Base-by-base conservation (phyloP, 2,329 filamentous ascomycete genomes). In the Colletotrichum tanaceti region DNA sequence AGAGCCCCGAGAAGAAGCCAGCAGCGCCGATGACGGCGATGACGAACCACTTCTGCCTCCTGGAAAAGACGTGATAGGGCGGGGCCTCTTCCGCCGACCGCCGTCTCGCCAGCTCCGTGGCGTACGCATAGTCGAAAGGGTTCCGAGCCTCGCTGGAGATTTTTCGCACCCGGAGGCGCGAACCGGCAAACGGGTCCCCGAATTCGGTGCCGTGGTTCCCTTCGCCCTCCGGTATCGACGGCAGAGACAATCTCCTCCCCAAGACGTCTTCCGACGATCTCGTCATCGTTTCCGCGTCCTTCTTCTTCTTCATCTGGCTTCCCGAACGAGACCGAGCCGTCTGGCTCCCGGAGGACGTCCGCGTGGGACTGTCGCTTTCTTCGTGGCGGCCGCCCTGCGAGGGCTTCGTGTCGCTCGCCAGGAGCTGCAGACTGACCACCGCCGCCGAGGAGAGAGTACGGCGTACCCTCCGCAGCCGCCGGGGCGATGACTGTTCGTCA, bases 1-100 rank as follows among this genome's bases (percentile, higher is more conserved):
- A 84, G 14, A 85, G 71, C 1, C 85, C 85, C 3, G 85, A 86
- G 75, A 88, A 86, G 38, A 87, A 76, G 1, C 82, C 83, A 1
- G 84, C 85, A 1, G 84, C 73, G 2, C 84, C 81, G 28, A 86
- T 81, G 58, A 84, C 83, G 73, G 81, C 78, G 28, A 86, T 80
- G 41, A 86, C 80, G 69, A 81, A 73, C 66, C 81, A 78, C 73
- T 85, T 86, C 71, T 82, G 76, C 16, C 71, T 70, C 6, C 70
- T 61, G 1, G 75, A 76, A 70, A 82, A 82, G 18, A 80, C 72
- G 55, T 80, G 77, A 52, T 79, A 80, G 14, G 38, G 46, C 32
- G 59, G 46, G 5, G 28, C 28, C 4, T 65, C 65, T 4, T 1
- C 13, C 13, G n/a, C 6, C 7, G 53, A n/a, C n/a, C n/a, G 11